Evolutionary conservation across 331 rosid species (phyloP).

Genomic region (Malus hybrid): DNA sequence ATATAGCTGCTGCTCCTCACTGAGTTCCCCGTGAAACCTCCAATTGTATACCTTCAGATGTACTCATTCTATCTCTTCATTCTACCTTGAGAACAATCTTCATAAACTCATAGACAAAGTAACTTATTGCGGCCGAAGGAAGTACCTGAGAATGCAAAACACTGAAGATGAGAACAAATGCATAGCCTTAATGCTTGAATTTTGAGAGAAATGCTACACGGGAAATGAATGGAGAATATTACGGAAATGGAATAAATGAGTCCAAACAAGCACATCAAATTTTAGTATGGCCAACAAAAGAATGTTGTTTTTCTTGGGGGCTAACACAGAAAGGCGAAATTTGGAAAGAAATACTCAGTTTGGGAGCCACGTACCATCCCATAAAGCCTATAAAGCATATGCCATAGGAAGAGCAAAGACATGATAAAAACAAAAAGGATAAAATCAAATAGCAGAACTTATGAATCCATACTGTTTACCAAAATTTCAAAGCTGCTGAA

Average conservation of each 20-base stretch:
- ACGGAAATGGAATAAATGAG: neutral
- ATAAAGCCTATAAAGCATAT: no score
- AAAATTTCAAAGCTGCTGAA: neutral
- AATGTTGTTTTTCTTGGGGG: neutral
- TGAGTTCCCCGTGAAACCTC: conserved; percentile 16
- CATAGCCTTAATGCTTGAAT: neutral
- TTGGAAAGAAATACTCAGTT: neutral
- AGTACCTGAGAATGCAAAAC: conserved; percentile 63
- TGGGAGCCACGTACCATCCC: neutral
- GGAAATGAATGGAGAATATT: neutral
- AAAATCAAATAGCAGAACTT: neutral
- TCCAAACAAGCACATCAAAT: neutral
- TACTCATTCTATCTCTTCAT: conserved; percentile 32
- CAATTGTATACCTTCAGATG: conserved; percentile 12
- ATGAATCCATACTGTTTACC: neutral
- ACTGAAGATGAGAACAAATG: neutral
- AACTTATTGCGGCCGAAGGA: conserved; percentile 94
- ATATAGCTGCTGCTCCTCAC: conserved; percentile 10
- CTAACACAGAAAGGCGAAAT: neutral
- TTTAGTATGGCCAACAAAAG: neutral
- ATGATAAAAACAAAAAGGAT: neutral
- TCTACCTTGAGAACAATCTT: conserved; percentile 92
- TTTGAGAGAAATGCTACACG: conserved; percentile 10
- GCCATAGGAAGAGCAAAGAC: neutral
- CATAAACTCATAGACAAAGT: conserved; percentile 93